Evolutionary conservation across 2,329 filamentous ascomycete genomes (phyloP), one percentile per base, ranked within the genome.

Genomic region (Epichloe elymi): DNA sequence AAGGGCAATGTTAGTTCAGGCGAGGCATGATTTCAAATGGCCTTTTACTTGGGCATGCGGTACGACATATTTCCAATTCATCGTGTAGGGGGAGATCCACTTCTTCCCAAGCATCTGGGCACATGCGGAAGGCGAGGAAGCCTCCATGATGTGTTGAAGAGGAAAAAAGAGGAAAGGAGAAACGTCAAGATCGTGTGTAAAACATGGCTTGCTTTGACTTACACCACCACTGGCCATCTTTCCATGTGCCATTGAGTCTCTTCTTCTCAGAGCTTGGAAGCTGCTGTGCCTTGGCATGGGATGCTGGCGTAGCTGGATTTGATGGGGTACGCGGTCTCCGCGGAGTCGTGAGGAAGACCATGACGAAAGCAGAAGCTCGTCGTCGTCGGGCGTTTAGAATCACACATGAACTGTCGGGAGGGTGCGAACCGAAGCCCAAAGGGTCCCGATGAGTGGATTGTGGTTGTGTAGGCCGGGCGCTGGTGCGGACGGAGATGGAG

Each of bases 221-320:
- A 67, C 66, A 70, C 61, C 60, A 67, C 65, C 67, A 70, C 41
- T 62, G 50, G 5, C 61, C 65, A 48, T 66, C 59, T 23, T 60
- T 51, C 49, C 59, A 69, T 39, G 61, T 52, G 23, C 68, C 66
- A 49, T 66, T 61, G 52, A 63, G 59, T 23, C 63, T 61, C 48
- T 63, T 65, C 55, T 61, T 66, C 10, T 57, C 48, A 5, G 66
- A 59, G 50, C 14, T 52, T 1, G 63, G 59, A 19, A 59, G 61
- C 38, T 56, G 48, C 2, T 61, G 54, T n/a, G 52, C 12, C 48
- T 50, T 41, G 42, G 19, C 37, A 38, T 23, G 38, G 17, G 47
- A 52, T 37, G 37, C 48, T 43, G 44, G 48, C n/a, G 44, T 40
- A 47, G 43, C 44, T 30, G 39, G 45, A 10, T 19, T 33, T 15